Evolutionary conservation across 192 early-diverging fungal genomes (phyloP).

Genomic region (Gryganskiella cystojenkinii): DNA sequence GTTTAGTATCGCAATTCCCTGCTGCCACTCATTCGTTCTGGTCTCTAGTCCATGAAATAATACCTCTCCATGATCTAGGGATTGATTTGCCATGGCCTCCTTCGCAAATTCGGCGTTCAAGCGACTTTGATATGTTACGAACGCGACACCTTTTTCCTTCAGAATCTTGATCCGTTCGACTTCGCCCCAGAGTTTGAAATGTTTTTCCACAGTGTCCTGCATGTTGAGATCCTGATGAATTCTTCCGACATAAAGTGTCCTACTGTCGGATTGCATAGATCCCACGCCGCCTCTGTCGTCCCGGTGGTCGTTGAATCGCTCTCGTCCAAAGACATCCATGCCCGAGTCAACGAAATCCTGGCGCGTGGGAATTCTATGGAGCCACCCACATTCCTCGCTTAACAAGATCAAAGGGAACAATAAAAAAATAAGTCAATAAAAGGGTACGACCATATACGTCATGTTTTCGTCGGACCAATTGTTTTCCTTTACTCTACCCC

Average conservation of each 20-base stretch:
- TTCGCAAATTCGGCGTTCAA: slow-evolving; percentile 88
- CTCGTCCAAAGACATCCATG: slow-evolving; percentile 85
- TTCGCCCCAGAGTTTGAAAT: slow-evolving; percentile 82
- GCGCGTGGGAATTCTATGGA: slow-evolving; percentile 61
- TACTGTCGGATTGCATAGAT: slow-evolving; percentile 78
- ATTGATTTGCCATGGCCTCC: slow-evolving; percentile 88
- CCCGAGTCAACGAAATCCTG: slow-evolving; percentile 64
- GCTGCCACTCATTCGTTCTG: too few relatives aligned
- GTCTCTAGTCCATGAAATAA: not conserved
- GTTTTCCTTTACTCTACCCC: slow-evolving; percentile 54
- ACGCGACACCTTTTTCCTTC: slow-evolving; percentile 78
- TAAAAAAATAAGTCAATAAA: not conserved
- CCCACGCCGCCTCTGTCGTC: slow-evolving; percentile 76
- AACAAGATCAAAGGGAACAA: not conserved
- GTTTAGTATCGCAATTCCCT: too few relatives aligned
- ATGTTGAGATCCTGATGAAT: slow-evolving; percentile 53
- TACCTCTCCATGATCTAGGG: slow-evolving; percentile 82
- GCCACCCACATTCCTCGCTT: slow-evolving; percentile 59
- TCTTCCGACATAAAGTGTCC: slow-evolving; percentile 83
- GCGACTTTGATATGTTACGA: slow-evolving; percentile 79
- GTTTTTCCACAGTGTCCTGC: slow-evolving; percentile 65
- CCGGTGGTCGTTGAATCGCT: slow-evolving; percentile 71
- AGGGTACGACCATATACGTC: not conserved
- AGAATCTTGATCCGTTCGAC: slow-evolving; percentile 80
- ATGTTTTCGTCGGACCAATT: slow-evolving; percentile 5